Conservation (phyloP, 2,329 filamentous ascomycete species). For the Aspergillus cejpii region DNA sequence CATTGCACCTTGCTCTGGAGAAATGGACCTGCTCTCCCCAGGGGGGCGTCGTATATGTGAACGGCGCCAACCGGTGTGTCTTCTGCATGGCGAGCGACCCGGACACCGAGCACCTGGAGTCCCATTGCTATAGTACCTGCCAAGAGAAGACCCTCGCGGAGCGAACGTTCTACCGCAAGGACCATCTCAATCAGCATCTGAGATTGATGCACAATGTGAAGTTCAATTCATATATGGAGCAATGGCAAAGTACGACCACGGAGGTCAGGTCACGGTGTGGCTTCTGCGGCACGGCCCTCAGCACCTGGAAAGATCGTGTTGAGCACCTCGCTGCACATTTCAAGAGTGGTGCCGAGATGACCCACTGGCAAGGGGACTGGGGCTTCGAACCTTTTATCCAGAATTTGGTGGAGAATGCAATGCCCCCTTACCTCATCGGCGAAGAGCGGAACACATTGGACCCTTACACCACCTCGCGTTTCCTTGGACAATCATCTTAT, state of each 20-base stretch:
- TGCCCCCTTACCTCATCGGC: constrained; percentile 36
- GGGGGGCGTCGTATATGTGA: constrained; percentile 47
- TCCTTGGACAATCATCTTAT: constrained; percentile 8
- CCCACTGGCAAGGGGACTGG: constrained; percentile 36
- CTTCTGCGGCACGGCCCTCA: constrained; percentile 37
- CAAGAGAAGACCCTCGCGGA: constrained; percentile 55
- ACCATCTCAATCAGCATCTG: constrained; percentile 56
- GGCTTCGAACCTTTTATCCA: constrained; percentile 36
- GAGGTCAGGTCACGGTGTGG: constrained; percentile 48
- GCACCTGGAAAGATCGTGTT: constrained; percentile 38
- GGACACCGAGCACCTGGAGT: constrained; percentile 50
- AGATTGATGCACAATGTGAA: constrained; percentile 55
- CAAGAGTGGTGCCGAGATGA: constrained; percentile 34
- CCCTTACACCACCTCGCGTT: constrained; percentile 27
- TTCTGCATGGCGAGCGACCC: constrained; percentile 54
- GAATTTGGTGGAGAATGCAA: constrained; percentile 34
- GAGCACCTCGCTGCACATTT: constrained; percentile 40
- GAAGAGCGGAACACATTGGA: constrained; percentile 30
- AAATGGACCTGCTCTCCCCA: constrained; percentile 56
- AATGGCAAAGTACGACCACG: constrained; percentile 52
- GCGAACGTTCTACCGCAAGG: constrained; percentile 57
- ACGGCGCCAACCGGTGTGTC: constrained; percentile 50
- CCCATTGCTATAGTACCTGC: constrained; percentile 54
- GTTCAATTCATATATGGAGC: constrained; percentile 50
- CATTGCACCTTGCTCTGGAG: constrained; percentile 51